These are phyloP conservation scores for Lentinula sp. DNA, from an alignment of 768 basidiomycete species.

Conservation along the genomic window DNA sequence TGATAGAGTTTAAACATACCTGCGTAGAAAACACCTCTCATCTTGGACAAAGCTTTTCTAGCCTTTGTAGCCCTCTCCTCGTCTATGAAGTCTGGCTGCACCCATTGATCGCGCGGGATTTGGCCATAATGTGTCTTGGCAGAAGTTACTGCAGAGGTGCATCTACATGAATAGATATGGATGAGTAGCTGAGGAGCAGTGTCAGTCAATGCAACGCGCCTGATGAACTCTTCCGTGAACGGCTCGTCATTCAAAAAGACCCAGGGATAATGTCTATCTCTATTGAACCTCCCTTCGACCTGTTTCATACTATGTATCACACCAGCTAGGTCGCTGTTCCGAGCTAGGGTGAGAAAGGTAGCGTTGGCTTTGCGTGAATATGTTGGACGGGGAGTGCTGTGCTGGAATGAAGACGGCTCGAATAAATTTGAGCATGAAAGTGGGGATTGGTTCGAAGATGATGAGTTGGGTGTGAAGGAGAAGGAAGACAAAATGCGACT, in stretches of 20 bases:
- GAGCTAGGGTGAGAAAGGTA: not conserved
- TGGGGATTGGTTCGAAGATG: not conserved
- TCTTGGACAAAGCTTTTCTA: not conserved
- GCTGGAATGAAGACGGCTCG: not conserved
- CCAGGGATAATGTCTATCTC: conserved; percentile 4
- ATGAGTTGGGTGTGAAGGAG: not conserved
- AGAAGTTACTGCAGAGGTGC: not conserved
- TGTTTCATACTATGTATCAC: conserved; percentile 3
- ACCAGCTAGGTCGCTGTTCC: not conserved
- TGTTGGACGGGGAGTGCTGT: not conserved
- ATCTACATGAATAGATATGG: not conserved
- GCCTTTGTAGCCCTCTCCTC: not conserved
- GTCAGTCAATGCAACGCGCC: not conserved
- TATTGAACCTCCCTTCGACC: conserved; percentile 1
- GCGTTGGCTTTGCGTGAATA: conserved; percentile 2
- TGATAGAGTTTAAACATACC: not conserved
- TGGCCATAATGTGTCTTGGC: not conserved
- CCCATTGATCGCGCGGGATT: conserved; percentile 2
- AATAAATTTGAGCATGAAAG: not conserved
- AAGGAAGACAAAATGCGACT: not conserved
- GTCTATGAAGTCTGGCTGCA: conserved; percentile 1
- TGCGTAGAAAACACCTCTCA: not conserved
- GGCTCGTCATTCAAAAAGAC: conserved; percentile 3
- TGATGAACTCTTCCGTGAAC: not conserved
- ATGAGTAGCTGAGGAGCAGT: not conserved